A percentile compares a stretch with the other conserved stretches of the same genome.
These are phyloP conservation scores for Hemisphaericaspora subhashii DNA, from an alignment of 1,139 yeast species.

Conservation along the genomic window DNA sequence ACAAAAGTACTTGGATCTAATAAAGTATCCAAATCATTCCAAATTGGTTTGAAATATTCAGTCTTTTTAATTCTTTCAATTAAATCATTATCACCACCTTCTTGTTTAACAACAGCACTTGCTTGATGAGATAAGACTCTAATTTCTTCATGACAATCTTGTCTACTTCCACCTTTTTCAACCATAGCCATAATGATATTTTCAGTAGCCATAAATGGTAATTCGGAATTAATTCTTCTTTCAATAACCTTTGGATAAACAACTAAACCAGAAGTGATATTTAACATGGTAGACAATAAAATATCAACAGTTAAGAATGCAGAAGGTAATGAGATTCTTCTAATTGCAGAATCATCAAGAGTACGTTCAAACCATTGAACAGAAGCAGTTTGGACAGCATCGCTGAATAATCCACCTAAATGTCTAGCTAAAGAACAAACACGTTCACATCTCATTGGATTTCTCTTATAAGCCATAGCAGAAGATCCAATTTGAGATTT, in stretches of 20 bases:
- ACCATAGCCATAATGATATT: slow-evolving; percentile 99
- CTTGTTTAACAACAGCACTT: slow-evolving; percentile 93
- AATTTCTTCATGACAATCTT: slow-evolving; percentile 96
- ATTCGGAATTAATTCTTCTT: slow-evolving; percentile 90
- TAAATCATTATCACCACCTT: slow-evolving; percentile 97
- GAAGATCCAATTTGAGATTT: slow-evolving; percentile 96
- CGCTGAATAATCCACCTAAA: slow-evolving; percentile 85
- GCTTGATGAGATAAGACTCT: slow-evolving; percentile 97
- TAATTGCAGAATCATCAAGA: slow-evolving; percentile 94
- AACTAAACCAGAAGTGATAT: slow-evolving; percentile 92
- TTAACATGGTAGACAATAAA: slow-evolving; percentile 81
- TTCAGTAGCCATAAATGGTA: slow-evolving; percentile 99
- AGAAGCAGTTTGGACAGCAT: slow-evolving; percentile 93
- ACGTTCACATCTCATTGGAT: slow-evolving; percentile 99
- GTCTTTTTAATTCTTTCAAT: slow-evolving; percentile 84
- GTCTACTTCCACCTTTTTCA: slow-evolving; percentile 96
- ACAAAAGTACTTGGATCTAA: slow-evolving; percentile 93
- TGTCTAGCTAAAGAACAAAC: slow-evolving; percentile 97
- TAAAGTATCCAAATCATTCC: slow-evolving; percentile 75
- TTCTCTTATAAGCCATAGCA: slow-evolving; percentile 99
- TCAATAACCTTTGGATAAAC: slow-evolving; percentile 98
- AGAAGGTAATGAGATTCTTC: slow-evolving; percentile 95
- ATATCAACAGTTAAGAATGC: slow-evolving; percentile 97
- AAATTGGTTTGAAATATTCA: slow-evolving; percentile 85
- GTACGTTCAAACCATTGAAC: slow-evolving; percentile 99